Percentiles rank a stretch among this genome's conserved stretches.
Conservation (phyloP, 805 yeast genomes). For the Wickerhamomyces silvicola region DNA sequence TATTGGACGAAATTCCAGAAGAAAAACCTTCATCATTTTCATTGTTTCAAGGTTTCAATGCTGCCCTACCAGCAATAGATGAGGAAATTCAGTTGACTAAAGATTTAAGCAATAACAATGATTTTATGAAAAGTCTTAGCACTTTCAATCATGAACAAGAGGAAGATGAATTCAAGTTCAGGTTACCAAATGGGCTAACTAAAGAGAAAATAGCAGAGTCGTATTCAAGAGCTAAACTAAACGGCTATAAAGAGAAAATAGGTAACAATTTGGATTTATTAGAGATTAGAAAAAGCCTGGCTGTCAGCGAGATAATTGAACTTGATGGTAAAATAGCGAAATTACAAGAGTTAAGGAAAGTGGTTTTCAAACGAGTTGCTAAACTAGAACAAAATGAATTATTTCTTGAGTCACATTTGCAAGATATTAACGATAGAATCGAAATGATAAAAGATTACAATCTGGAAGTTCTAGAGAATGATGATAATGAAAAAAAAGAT, state of each 20-base stretch:
- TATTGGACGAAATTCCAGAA: conserved; percentile 47
- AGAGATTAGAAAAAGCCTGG: conserved; percentile 57
- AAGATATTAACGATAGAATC: conserved; percentile 37
- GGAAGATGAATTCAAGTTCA: conserved; percentile 17
- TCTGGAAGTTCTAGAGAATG: conserved; percentile 24
- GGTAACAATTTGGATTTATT: conserved; percentile 44
- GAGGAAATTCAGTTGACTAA: conserved; percentile 30
- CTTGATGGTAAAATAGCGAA: conserved; percentile 51
- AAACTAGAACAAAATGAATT: conserved; percentile 55
- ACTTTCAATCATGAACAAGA: conserved; percentile 10
- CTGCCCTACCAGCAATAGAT: conserved; percentile 46
- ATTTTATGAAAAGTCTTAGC: conserved; percentile 13
- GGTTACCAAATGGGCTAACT: conserved; percentile 34
- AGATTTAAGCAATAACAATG: conserved; percentile 16
- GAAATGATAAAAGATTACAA: conserved; percentile 36
- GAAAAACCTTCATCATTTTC: conserved; percentile 36
- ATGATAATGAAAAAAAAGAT: conserved; percentile 8
- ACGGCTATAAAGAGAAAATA: conserved; percentile 31
- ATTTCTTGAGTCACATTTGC: conserved; percentile 42
- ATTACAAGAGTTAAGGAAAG: conserved; percentile 42
- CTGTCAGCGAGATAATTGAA: conserved; percentile 58
- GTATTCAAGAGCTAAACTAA: conserved; percentile 35
- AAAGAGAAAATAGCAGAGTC: conserved; percentile 35
- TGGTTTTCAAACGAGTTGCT: conserved; percentile 54
- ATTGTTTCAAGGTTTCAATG: conserved; percentile 64